phyloP scores from a whole-genome alignment of 176 grass and related monocot species.

The Typha latifolia region DNA sequence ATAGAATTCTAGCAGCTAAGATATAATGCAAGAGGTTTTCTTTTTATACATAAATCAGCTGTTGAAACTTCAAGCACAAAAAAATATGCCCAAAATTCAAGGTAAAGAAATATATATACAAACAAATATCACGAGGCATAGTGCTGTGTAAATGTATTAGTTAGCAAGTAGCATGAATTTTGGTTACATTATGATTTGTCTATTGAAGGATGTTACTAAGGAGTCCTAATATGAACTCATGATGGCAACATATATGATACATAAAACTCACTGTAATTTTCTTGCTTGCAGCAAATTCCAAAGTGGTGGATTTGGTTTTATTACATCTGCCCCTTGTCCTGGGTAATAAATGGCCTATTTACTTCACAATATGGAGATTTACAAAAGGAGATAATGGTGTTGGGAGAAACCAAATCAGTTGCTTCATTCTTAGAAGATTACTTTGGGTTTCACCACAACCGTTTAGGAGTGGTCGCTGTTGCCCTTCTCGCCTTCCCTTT shows the following conservation, averaged over 20 bases:
- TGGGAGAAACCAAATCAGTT: constrained; percentile 45
- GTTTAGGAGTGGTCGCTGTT: constrained; percentile 35
- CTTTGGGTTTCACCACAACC: constrained; percentile 46
- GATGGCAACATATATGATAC: neutral
- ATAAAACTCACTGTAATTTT: neutral
- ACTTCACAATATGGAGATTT: constrained; percentile 58
- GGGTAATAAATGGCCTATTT: constrained; percentile 60
- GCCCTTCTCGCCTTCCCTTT: constrained; percentile 36
- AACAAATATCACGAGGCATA: too few relatives aligned
- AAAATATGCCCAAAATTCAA: too few relatives aligned
- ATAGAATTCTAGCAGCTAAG: too few relatives aligned
- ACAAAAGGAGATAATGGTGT: constrained; percentile 13
- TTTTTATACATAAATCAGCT: too few relatives aligned
- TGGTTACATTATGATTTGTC: too few relatives aligned
- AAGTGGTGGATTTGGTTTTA: constrained; percentile 88
- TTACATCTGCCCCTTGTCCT: constrained; percentile 41
- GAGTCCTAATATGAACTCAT: too few relatives aligned
- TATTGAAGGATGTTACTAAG: too few relatives aligned
- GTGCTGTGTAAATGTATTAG: too few relatives aligned
- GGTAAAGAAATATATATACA: too few relatives aligned
- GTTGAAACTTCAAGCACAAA: too few relatives aligned
- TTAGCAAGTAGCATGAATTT: too few relatives aligned
- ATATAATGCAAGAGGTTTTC: too few relatives aligned
- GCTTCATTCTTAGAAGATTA: constrained; percentile 45
- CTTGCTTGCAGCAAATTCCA: constrained; percentile 66